Evolutionary conservation across 1,139 yeast genomes (phyloP).

Genomic region (Taiozyma sp.): DNA sequence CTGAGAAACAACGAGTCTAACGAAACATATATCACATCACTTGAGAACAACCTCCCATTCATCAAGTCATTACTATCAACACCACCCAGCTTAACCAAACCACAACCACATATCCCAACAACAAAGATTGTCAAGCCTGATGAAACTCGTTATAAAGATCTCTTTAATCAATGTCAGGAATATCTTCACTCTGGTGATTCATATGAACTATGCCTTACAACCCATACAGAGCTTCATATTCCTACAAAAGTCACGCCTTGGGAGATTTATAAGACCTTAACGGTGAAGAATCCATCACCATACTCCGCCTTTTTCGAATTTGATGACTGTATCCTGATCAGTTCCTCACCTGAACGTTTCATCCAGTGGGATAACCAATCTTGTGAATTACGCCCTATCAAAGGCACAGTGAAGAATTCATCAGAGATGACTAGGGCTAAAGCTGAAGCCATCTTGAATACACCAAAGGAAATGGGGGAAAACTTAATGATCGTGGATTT

Average conservation of each 20-base stretch:
- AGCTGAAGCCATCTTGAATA: constrained; percentile 64
- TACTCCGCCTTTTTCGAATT: constrained; percentile 80
- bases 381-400: constrained; percentile 89
- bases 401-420: constrained; percentile 84
- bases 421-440: constrained; percentile 43
- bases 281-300: constrained; percentile 84
- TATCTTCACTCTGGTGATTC: constrained; percentile 81
- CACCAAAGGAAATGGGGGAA: constrained; percentile 94
- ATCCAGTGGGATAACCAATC: constrained; percentile 59
- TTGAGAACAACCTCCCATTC: constrained; percentile 22
- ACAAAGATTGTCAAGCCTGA: constrained; percentile 49
- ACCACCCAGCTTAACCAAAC: neutral
- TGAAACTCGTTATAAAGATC: constrained; percentile 46
- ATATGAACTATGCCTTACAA: constrained; percentile 88
- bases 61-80: constrained; percentile 2
- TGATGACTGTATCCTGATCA: constrained; percentile 64
- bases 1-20: constrained; percentile 32
- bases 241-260: constrained; percentile 53
- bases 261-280: constrained; percentile 73
- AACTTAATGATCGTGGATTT: constrained; percentile 96
- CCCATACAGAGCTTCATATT: constrained; percentile 59
- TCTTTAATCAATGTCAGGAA: constrained; percentile 64
- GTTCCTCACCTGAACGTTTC: constrained; percentile 94
- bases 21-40: constrained; percentile 52
- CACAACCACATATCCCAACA: constrained; percentile 7